phyloP scores from a whole-genome alignment of 108 stramenopile genomes.

The Cyclotella atomus region DNA sequence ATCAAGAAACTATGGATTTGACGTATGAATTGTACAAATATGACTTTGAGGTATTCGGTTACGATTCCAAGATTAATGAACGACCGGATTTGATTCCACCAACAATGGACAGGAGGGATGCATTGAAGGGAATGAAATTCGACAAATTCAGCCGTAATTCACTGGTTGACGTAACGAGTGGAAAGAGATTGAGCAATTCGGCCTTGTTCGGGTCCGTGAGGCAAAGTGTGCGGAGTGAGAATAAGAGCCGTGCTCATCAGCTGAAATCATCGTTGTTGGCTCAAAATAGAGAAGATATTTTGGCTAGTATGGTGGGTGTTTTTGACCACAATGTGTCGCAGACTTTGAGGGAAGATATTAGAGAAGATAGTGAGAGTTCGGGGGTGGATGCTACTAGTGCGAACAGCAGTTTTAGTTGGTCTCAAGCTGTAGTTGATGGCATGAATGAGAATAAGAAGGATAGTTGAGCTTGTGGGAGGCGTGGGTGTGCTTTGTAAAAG shows the following conservation, averaged over 20 bases:
- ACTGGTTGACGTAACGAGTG: background rate
- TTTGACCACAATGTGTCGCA: background rate
- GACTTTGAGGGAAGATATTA: background rate
- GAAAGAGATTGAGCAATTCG: constrained; percentile 1
- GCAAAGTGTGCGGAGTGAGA: background rate
- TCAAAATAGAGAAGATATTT: constrained; percentile 9
- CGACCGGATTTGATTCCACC: constrained; percentile 54
- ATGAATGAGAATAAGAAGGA: background rate
- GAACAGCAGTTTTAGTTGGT: background rate
- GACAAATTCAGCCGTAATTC: constrained; percentile 22
- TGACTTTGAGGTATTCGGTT: constrained; percentile 68
- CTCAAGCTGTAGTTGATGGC: background rate
- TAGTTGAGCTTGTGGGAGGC: background rate
- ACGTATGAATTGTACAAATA: constrained; percentile 63
- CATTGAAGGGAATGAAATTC: background rate
- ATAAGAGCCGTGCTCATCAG: background rate
- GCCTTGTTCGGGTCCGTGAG: constrained; percentile 6
- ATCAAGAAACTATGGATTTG: constrained; percentile 66
- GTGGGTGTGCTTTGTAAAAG: no score
- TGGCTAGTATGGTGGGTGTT: background rate
- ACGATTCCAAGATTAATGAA: constrained; percentile 37
- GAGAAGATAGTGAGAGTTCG: background rate
- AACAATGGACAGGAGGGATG: constrained; percentile 11
- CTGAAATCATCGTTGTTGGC: constrained; percentile 1
- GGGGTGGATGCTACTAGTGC: background rate